Percentiles rank a stretch among this genome's conserved stretches.
Evolutionary conservation across 228 moss, liverwort and hornwort species (phyloP).

Genomic region (Sphagnum magellanicum): DNA sequence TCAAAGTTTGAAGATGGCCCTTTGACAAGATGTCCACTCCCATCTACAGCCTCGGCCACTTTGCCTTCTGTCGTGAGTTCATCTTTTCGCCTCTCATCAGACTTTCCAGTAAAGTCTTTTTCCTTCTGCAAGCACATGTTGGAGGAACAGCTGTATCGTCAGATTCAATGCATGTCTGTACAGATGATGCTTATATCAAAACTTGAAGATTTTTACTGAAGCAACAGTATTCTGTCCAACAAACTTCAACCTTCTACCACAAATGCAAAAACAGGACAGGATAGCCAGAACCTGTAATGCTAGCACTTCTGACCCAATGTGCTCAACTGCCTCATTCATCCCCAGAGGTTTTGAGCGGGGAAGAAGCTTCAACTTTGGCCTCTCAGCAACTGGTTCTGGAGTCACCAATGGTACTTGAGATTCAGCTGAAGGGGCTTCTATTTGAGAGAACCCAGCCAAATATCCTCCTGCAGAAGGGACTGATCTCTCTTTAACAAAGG

Average conservation of each 20-base stretch:
- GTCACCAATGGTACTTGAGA: constrained; percentile 16
- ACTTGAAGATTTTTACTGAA: too few relatives aligned
- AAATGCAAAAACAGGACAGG: too few relatives aligned
- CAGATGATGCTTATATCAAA: too few relatives aligned
- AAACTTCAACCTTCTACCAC: too few relatives aligned
- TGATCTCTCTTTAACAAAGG: too few relatives aligned
- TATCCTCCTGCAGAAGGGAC: too few relatives aligned
- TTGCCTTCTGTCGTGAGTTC: constrained; percentile 49
- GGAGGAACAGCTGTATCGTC: too few relatives aligned
- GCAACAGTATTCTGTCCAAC: too few relatives aligned
- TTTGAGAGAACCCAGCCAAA: constrained; percentile 33
- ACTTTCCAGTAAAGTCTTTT: not conserved
- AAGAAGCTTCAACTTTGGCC: constrained; percentile 85
- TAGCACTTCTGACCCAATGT: constrained; percentile 23
- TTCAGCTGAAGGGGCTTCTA: constrained; percentile 32
- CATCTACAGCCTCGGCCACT: constrained; percentile 27
- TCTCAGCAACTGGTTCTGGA: constrained; percentile 47
- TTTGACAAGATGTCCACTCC: constrained; percentile 27
- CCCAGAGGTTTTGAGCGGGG: constrained; percentile 88
- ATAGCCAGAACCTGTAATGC: constrained; percentile 16
- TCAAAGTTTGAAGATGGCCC: constrained; percentile 20
- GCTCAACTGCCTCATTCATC: constrained; percentile 6
- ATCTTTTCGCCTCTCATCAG: constrained; percentile 56
- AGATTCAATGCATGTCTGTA: too few relatives aligned
- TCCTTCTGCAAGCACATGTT: too few relatives aligned